Percentiles rank a stretch among this genome's conserved stretches.
Evolutionary conservation across 768 basidiomycete species (phyloP).

Genomic region (Amanita jacksonii): DNA sequence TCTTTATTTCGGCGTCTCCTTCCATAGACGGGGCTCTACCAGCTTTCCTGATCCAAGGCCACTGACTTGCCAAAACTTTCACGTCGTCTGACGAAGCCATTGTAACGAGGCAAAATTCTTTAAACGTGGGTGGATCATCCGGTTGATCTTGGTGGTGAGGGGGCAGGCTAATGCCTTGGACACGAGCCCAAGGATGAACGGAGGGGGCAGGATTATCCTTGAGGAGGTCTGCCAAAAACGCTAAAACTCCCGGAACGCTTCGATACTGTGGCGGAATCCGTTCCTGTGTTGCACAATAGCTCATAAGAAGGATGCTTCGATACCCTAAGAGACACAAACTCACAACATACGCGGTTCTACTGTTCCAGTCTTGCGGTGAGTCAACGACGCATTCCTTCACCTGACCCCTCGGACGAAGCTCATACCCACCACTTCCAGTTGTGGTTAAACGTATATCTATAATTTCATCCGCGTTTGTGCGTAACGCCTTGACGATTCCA

Average conservation of each 20-base stretch:
- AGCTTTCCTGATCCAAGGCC: conserved; percentile 48
- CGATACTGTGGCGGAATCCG: conserved; percentile 52
- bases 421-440: conserved; percentile 39
- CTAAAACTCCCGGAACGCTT: conserved; percentile 36
- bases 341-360: conserved; percentile 60
- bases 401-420: conserved; percentile 51
- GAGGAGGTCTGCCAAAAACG: conserved; percentile 33
- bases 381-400: conserved; percentile 14
- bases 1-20: conserved; percentile 19
- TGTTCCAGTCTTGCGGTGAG: conserved; percentile 50
- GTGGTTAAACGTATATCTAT: conserved; percentile 51
- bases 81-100: conserved; percentile 32
- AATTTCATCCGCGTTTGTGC: conserved; percentile 31
- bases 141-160: conserved; percentile 56
- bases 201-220: conserved; percentile 9
- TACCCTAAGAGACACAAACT: neutral
- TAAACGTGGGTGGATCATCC: conserved; percentile 46
- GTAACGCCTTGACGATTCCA: conserved; percentile 48
- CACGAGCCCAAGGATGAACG: conserved; percentile 11
- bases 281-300: no score
- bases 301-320: no score
- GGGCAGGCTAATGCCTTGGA: conserved; percentile 51
- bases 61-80: conserved; percentile 33
- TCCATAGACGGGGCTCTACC: neutral
- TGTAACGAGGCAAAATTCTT: conserved; percentile 69